Percentiles rank a stretch among this genome's conserved stretches.
Conservation (phyloP, 495 filamentous ascomycete genomes). For the Penicillium mononematosum region DNA sequence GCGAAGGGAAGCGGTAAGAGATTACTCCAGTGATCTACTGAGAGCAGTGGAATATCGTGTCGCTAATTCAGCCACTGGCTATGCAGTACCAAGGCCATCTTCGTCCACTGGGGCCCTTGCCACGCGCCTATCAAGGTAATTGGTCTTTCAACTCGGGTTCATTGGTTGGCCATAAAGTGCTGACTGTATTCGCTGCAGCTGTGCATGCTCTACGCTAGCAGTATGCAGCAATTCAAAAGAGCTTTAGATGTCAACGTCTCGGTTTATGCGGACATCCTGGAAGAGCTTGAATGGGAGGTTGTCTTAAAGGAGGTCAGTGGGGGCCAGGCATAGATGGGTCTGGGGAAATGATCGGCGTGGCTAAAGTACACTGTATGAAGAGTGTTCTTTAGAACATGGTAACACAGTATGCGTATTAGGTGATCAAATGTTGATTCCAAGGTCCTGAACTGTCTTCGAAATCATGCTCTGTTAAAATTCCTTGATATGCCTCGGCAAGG, state of each 20-base stretch:
- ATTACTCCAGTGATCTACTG: neutral
- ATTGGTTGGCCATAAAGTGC: neutral
- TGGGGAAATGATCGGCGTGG: conserved; percentile 17
- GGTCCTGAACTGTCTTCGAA: neutral
- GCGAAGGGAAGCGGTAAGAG: conserved; percentile 67
- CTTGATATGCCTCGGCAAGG: neutral
- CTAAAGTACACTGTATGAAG: neutral
- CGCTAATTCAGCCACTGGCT: neutral
- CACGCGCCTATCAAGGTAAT: conserved; percentile 1
- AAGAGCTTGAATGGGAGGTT: conserved; percentile 2
- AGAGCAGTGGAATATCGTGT: neutral
- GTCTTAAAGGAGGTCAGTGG: conserved; percentile 5
- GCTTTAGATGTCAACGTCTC: conserved; percentile 1
- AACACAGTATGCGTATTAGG: no score
- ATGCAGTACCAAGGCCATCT: conserved; percentile 77
- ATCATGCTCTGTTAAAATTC: neutral
- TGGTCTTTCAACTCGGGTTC: neutral
- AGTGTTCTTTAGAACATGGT: no score
- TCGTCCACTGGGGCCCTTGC: conserved; percentile 66
- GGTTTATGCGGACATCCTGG: neutral
- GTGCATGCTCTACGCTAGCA: conserved; percentile 1
- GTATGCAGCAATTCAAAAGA: neutral
- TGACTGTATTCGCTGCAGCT: neutral
- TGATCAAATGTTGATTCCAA: neutral
- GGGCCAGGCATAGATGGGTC: neutral